A percentile compares a stretch with the other conserved stretches of the same genome.
phyloP scores from a whole-genome alignment of 163 green algal species.

The Scenedesmus sp. region DNA sequence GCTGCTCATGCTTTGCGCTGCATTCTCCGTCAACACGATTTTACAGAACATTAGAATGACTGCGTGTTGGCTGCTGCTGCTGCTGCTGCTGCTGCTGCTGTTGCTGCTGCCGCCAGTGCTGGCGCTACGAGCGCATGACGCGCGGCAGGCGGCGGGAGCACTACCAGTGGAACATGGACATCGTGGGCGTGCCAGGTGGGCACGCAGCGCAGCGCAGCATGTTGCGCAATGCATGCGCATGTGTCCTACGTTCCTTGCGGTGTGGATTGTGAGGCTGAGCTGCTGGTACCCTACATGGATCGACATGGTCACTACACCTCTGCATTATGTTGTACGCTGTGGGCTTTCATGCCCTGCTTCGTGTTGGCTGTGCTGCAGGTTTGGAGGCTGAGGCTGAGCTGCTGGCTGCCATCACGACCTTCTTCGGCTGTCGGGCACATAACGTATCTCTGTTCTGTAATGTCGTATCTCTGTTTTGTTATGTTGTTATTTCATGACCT shows the following conservation, averaged over 20 bases:
- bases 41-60: background rate
- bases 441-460: no score
- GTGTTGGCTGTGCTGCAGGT: background rate
- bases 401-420: background rate
- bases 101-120: slow-evolving; percentile 43
- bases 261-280: slow-evolving; percentile 91
- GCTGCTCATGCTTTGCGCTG: background rate
- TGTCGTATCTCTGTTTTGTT: no score
- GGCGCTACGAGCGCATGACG: slow-evolving; percentile 82
- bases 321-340: no score
- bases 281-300: slow-evolving; percentile 87
- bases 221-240: no score
- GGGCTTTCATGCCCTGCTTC: no score
- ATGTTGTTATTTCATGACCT: background rate
- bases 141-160: slow-evolving; percentile 92
- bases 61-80: background rate
- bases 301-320: no score
- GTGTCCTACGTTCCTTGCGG: background rate
- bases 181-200: slow-evolving; percentile 85
- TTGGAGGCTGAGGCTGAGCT: background rate
- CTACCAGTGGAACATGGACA: slow-evolving; percentile 99
- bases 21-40: background rate
- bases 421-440: no score
- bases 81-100: slow-evolving; percentile 7
- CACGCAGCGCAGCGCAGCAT: background rate